Conservation (phyloP, 2,329 filamentous ascomycete genomes). For the Diaporthe humulicola region DNA sequence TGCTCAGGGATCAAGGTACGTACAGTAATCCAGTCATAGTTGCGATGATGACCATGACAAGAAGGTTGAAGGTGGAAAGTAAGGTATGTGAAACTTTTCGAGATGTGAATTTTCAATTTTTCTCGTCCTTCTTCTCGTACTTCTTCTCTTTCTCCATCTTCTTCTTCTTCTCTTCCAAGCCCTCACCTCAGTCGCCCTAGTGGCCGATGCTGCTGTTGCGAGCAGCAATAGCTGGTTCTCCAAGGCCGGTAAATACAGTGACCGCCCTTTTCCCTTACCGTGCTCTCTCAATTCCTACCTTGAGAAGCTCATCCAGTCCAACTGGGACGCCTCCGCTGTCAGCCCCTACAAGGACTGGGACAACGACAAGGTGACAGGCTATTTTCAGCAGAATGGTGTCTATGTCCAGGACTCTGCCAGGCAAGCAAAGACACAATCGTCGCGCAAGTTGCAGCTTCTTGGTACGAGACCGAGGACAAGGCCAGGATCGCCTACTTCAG, state of each 20-base stretch:
- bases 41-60: too few relatives aligned
- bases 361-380: slow-evolving; percentile 74
- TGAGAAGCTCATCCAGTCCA: slow-evolving; percentile 88
- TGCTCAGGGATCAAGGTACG: too few relatives aligned
- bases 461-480: slow-evolving; percentile 85
- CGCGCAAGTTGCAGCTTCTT: slow-evolving; percentile 77
- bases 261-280: slow-evolving; percentile 27
- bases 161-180: slow-evolving; percentile 79
- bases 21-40: too few relatives aligned
- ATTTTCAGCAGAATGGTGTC: slow-evolving; percentile 78
- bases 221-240: slow-evolving; percentile 81
- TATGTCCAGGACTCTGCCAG: slow-evolving; percentile 76
- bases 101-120: too few relatives aligned
- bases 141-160: too few relatives aligned
- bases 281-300: slow-evolving; percentile 56
- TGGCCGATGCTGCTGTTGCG: slow-evolving; percentile 76
- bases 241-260: slow-evolving; percentile 78
- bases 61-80: too few relatives aligned
- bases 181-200: slow-evolving; percentile 78
- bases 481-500: slow-evolving; percentile 78
- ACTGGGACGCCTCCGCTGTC: slow-evolving; percentile 86
- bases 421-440: slow-evolving; percentile 77
- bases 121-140: too few relatives aligned
- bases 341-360: slow-evolving; percentile 85
- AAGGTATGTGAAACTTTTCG: too few relatives aligned